Conservation (phyloP, 2,329 filamentous ascomycete genomes). For the Phialocephala sp. region DNA sequence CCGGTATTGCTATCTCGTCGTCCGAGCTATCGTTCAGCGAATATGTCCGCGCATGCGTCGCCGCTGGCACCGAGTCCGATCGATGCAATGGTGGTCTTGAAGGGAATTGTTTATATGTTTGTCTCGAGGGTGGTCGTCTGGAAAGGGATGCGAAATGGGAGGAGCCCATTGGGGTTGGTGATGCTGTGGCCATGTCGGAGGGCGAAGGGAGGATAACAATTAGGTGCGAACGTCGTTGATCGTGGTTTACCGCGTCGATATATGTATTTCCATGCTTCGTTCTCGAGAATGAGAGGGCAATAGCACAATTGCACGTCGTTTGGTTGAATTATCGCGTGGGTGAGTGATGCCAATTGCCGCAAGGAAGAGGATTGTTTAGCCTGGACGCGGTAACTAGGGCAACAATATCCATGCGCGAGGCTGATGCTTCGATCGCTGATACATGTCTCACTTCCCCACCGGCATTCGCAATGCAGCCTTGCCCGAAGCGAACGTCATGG, state of each 20-base stretch:
- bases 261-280: constrained; percentile 36
- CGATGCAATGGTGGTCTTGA: constrained; percentile 49
- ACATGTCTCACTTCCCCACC: constrained; percentile 12
- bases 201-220: constrained; percentile 20
- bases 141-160: constrained; percentile 53
- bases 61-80: constrained; percentile 25
- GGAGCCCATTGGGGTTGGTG: constrained; percentile 60
- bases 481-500: neutral
- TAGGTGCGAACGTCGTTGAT: constrained; percentile 26
- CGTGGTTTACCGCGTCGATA: constrained; percentile 29
- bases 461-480: constrained; percentile 1
- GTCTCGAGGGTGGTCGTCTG: constrained; percentile 58
- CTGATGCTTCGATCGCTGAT: neutral
- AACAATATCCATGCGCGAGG: constrained; percentile 15
- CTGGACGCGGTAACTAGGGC: constrained; percentile 10
- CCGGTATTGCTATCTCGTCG: constrained; percentile 85
- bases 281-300: constrained; percentile 26
- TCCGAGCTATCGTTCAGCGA: constrained; percentile 84
- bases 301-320: constrained; percentile 37
- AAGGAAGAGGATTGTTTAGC: constrained; percentile 20
- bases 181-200: constrained; percentile 55
- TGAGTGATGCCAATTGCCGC: constrained; percentile 21
- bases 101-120: constrained; percentile 56
- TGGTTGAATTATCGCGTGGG: constrained; percentile 36
- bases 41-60: constrained; percentile 50